Base-by-base conservation (phyloP, 2,329 filamentous ascomycete species). In the Pseudonectria buxi region DNA sequence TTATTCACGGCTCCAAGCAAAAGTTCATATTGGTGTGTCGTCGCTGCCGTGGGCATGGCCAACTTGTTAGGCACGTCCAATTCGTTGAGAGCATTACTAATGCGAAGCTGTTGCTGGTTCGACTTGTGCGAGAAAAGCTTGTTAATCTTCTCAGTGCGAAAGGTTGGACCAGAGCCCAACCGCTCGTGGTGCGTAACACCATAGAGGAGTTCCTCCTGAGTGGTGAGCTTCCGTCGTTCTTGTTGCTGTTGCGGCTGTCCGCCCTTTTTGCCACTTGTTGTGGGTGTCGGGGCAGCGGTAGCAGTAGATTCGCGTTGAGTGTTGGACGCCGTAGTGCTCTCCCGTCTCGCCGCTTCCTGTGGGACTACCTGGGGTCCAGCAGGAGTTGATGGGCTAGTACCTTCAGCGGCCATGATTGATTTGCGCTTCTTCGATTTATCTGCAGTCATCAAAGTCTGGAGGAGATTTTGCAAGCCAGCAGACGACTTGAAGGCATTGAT, bases 381-480 rank as follows among this genome's bases (percentile, higher is more conserved):
- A 46, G 54, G 62, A 34, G 52, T 58, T 44, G 51, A 61, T 9
- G 72, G 68, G 37, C 67, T 72, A 22, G 61, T 59, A 18, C 67
- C 71, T 16, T 83, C 81, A 7, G 70, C 65, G 3, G 74, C 77
- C 51, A 83, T 72, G 16, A 83, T 65, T 4, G 81, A 81, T 57
- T 81, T 87, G 39, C 86, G 81, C 63, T 95, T 95, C 70, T 94
- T 94, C 43, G 80, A 81, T 59, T 92, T 89, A 61, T 95, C 90
- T 35, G 81, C 81, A 37, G 76, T 78, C 59, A 94, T 76, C 25
- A 96, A 76, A 45, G 83, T 88, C 54, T 90, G 81, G 40, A 95
- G 76, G 13, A 96, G 74, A 35, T 81, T 78, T 36, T 86, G 80
- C 4, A 98, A 67, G 7, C 87, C 87, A 43, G 81, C 72, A 35